Evolutionary conservation across 225 moss, liverwort and hornwort species (phyloP).

Genomic region (Pseudoscleropodium purum): DNA sequence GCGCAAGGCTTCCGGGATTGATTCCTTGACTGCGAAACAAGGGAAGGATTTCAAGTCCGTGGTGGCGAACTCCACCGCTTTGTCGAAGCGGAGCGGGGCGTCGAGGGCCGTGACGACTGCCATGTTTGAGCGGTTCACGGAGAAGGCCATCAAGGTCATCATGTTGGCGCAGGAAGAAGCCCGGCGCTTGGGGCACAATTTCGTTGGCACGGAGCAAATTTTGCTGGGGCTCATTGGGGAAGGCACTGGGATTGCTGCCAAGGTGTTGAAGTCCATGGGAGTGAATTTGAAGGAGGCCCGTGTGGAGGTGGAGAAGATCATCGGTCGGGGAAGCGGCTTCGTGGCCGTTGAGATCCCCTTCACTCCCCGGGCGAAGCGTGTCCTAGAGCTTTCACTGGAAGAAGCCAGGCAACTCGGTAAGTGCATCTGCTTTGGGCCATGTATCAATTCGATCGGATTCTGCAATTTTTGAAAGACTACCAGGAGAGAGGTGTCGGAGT

Average conservation of each 20-base stretch:
- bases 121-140: conserved; percentile 88
- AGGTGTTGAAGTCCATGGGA: conserved; percentile 83
- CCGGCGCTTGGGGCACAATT: conserved; percentile 79
- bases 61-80: conserved; percentile 37
- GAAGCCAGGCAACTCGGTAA: conserved; percentile 84
- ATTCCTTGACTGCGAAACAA: conserved; percentile 30
- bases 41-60: conserved; percentile 54
- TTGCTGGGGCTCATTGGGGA: conserved; percentile 77
- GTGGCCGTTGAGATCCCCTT: conserved; percentile 90
- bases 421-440: neutral
- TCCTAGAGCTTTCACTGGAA: conserved; percentile 71
- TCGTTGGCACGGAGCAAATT: conserved; percentile 86
- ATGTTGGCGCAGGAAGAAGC: conserved; percentile 93
- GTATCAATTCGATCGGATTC: neutral
- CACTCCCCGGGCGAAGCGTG: conserved; percentile 84
- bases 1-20: conserved; percentile 49
- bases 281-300: conserved; percentile 83
- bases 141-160: conserved; percentile 91
- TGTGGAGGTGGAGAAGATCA: conserved; percentile 89
- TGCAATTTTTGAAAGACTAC: neutral
- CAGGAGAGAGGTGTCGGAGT: neutral
- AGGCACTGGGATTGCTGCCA: conserved; percentile 86
- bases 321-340: conserved; percentile 83
- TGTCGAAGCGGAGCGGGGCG: conserved; percentile 4
- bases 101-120: conserved; percentile 57